Evolutionary conservation across 768 basidiomycete species (phyloP), one percentile per base, ranked within the genome.

Genomic region (Tubosaeta sp.): DNA sequence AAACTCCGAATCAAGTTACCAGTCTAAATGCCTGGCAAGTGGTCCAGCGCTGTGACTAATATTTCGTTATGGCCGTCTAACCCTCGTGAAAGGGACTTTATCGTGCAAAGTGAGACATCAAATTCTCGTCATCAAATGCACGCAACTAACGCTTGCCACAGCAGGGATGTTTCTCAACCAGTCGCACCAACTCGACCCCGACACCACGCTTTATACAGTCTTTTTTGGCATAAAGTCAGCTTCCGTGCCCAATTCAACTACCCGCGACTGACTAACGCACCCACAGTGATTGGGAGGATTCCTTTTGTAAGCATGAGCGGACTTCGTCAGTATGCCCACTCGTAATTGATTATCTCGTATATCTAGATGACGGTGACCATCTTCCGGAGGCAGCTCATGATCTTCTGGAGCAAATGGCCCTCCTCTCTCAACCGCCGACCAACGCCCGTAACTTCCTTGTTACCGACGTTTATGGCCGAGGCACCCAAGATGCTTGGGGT

Each of bases 191-290:
- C 65, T 81, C 6, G 68, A 80, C 54, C 72, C 79, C 0, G 61
- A 66, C 1, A 76, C 76, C 2, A 80, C 80, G 4, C 64, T 82
- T 7, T 82, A 79, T 48, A 71, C 72, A 2, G 59, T 78, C 9
- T 82, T 82, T 60, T 80, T 81, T 53, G 80, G 80, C 10, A 82
- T 80, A 50, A 81, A 79, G 77, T 78, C 50, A 48, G 75, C 16
- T 13, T 16, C 11, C n/a, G 26, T 41, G 19, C 31, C 5, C 34
- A 47, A 4, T 29, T 7, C 39, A n/a, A 39, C 5, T 6, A 8
- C 7, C 27, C 1, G 32, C 49, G 45, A 47, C 53, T 61, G 35
- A 61, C 49, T 45, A 3, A 26, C 10, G 5, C 31, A 22, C 26
- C 26, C 17, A 29, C 53, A 79, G 77, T 50, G 76, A 79, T 52